Conservation (phyloP, 345 rosid genomes). For the Kandelia obovata region DNA sequence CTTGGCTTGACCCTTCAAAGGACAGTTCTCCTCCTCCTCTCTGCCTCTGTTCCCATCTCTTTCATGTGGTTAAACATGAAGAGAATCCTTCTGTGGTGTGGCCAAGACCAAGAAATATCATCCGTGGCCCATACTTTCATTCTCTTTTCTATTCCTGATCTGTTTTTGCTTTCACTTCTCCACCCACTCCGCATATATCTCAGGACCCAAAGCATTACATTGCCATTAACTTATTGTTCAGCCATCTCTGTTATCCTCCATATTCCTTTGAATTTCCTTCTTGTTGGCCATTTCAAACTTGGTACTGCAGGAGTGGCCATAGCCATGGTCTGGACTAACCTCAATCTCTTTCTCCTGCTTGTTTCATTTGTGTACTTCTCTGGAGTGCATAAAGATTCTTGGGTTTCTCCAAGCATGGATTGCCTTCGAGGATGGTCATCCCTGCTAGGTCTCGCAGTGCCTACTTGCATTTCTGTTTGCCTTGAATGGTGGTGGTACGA, state of each 20-base stretch:
- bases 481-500: conserved; percentile 99
- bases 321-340: conserved; percentile 85
- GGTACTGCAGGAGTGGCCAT: conserved; percentile 86
- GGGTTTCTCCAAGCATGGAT: conserved; percentile 77
- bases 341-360: conserved; percentile 65
- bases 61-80: conserved; percentile 81
- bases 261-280: conserved; percentile 71
- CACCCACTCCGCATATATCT: conserved; percentile 90
- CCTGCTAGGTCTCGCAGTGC: conserved; percentile 73
- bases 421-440: conserved; percentile 85
- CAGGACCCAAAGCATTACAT: conserved; percentile 77
- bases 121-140: conserved; percentile 73
- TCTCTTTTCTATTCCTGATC: conserved; percentile 81
- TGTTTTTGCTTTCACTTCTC: conserved; percentile 83
- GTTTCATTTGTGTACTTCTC: conserved; percentile 69
- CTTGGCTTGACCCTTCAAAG: conserved; percentile 89
- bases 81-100: conserved; percentile 65
- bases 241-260: conserved; percentile 85
- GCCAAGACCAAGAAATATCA: conserved; percentile 77
- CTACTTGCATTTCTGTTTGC: conserved; percentile 88
- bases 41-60: conserved; percentile 79
- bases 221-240: conserved; percentile 83
- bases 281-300: conserved; percentile 70
- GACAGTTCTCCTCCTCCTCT: conserved; percentile 93
- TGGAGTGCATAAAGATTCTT: conserved; percentile 62